Evolutionary conservation across 2,329 filamentous ascomycete genomes (phyloP), one percentile per base, ranked within the genome.

Genomic region (Aspergillus uvarum): DNA sequence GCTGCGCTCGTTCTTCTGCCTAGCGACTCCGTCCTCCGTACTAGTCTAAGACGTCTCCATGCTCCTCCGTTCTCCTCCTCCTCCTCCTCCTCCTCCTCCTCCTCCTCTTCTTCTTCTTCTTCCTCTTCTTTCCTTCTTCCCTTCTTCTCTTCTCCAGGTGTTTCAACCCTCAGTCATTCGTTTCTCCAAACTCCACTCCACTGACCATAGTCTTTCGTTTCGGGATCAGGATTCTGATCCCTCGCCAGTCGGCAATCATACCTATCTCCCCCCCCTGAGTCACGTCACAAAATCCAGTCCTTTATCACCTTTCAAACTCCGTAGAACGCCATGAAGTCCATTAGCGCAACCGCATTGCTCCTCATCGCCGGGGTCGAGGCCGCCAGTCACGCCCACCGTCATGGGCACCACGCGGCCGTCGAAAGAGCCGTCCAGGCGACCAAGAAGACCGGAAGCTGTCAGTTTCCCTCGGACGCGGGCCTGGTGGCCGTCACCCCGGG

Each of bases 401-500:
- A 59, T 42, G 50, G 19, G 42, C 58, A 65, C 22, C 70, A 70
- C 35, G 66, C 67, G 24, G 59, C 65, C 21, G 62, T 65, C 10
- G 71, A 70, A 51, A 56, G 55, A 64, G 68, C 66, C 22, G 61
- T 65, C 26, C 65, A 70, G 55, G 61, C 86, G 31, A 77, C 81
- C 67, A 87, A 86, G 76, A 82, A 85, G 66, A 78, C 79, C 38
- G 77, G 77, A 53, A 76, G 80, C 59, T 93, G 90, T 76, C 70
- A 80, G 57, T 89, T 93, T 68, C 90, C 90, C 11, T 78, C 80
- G 35, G 81, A 89, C 69, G 82, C 84, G 31, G 88, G 89, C 56
- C 77, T 93, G 69, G 84, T 92, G 49, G 74, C 85, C 14, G 82
- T 94, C 55, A 90, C 89, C 10, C 89, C 89, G 4, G 79, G 79